Base-by-base conservation (phyloP, 371 early-diverging fungal species). In the Circinella umbellata region DNA sequence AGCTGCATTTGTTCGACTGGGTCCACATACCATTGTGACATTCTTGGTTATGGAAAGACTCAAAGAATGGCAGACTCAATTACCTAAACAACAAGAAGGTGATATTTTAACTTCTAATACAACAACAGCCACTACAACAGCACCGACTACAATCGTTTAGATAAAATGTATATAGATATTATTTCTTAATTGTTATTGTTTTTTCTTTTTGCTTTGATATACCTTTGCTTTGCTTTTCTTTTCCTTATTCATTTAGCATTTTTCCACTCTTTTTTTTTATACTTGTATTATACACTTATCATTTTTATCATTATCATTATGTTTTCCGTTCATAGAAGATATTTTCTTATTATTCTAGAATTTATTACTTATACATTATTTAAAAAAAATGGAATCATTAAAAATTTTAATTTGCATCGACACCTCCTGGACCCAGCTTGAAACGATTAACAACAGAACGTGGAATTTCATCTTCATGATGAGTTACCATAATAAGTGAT, bases 21-120 rank as follows among this genome's bases (percentile, higher is more conserved):
- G 93, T 4, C 96, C 96, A 27, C 96, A 96, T 69, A 95, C 96
- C 34, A 90, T 94, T 54, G 86, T 94, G 20, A 94, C 95, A 1
- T 96, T 96, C 75, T 86, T 94, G 63, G 89, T 94, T 27, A 83
- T 96, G 20, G 96, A 96, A 73, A 89, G 92, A 73, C 78, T 93
- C 27, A 84, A 82, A 63, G 68, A 67, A 46, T 78, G 75, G 78
- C 72, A 73, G 59, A 27, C 8, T 38, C 57, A 65, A 59, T 61
- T 48, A 49, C 20, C 51, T 18, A 10, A n/a, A 34, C 10, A 20
- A 20, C 15, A n/a, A 27, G 27, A 60, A 36, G 60, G 27, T 60
- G 34, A 10, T 57, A n/a, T 34, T 57, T 14, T 10, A 18, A 34
- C 60, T 10, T 6, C 38, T 34, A 4, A 17, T 59, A n/a, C n/a